Base-by-base conservation (phyloP, 2,329 filamentous ascomycete genomes). In the Triangularia setosa region DNA sequence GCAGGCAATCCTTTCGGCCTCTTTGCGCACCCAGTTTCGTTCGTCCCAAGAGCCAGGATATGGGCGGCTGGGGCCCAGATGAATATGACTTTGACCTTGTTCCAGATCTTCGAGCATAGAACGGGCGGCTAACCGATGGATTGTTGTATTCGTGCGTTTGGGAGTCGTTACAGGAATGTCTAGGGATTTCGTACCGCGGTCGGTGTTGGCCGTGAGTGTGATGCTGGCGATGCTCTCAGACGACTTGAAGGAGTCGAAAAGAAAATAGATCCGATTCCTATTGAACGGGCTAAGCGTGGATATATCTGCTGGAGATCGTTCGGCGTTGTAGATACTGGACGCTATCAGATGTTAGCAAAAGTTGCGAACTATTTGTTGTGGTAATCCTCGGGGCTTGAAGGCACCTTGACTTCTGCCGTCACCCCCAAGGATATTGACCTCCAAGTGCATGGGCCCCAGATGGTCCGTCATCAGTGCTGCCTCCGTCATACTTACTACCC, bases 61-160 rank as follows among this genome's bases (percentile, higher is more conserved):
- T 12, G 62, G 55, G 14, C 35, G 40, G 48, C 44, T 53, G 0
- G 52, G 30, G 0, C 53, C 63, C 2, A 66, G 55, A 33, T 69
- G 67, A 4, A 69, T 63, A 18, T 60, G 33, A 44, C 62, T 66
- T 8, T 48, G 23, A 4, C 67, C 64, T 5, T 61, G 67, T 27
- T 69, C 67, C 1, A 69, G 62, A 53, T 69, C 67, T 1, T 62
- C 48, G 24, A 69, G 61, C n/a, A 68, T 25, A 1, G 67, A 53
- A 1, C 65, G 58, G 4, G 64, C 67, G 2, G 67, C 67, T 5
- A 69, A 35, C 40, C 60, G 67, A 54, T 69, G 67, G 27, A 69
- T 55, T 16, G 58, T 69, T 0, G 60, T 44, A 54, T 61, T 61
- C 9, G 21, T 33, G 24, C 62, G 64, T 6, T 62, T 25, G 11